phyloP scores from a whole-genome alignment of 169 alveolate species.

The Plasmodium falciparum region DNA sequence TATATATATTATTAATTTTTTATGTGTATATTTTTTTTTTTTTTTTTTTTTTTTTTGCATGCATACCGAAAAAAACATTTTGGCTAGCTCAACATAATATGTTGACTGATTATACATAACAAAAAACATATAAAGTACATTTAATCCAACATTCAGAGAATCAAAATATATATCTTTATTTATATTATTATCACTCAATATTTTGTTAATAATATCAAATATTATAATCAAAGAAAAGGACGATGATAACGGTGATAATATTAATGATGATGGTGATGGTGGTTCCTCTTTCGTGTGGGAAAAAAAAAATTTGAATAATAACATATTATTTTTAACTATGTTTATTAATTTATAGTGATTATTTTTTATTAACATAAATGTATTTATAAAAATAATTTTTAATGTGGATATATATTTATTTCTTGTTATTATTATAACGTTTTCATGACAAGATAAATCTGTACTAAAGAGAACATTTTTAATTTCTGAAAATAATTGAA shows the following conservation, averaged over 20 bases:
- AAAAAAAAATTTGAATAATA: not conserved
- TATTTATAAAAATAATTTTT: not conserved
- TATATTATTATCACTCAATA: not conserved
- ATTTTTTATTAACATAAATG: not conserved
- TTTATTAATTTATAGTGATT: not conserved
- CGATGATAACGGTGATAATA: too few species aligned
- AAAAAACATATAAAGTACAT: constrained; percentile 1
- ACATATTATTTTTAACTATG: constrained; percentile 2
- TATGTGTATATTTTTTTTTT: not conserved
- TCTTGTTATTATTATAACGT: not conserved
- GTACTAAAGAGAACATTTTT: not conserved
- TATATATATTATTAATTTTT: not conserved
- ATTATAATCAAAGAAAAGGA: not conserved
- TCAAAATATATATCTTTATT: not conserved
- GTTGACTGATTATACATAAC: not conserved
- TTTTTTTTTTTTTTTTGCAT: not conserved
- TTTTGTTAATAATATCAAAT: not conserved
- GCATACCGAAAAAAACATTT: not conserved
- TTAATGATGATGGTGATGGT: too few species aligned
- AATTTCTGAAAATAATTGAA: constrained; percentile 3
- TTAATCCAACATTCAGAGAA: not conserved
- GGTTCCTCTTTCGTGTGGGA: not conserved
- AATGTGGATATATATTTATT: not conserved
- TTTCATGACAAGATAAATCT: too few species aligned
- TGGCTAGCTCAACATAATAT: not conserved